These are phyloP conservation scores for Pleoardoris graminearum DNA, from an alignment of 2,329 filamentous ascomycete species.

Conservation along the genomic window DNA sequence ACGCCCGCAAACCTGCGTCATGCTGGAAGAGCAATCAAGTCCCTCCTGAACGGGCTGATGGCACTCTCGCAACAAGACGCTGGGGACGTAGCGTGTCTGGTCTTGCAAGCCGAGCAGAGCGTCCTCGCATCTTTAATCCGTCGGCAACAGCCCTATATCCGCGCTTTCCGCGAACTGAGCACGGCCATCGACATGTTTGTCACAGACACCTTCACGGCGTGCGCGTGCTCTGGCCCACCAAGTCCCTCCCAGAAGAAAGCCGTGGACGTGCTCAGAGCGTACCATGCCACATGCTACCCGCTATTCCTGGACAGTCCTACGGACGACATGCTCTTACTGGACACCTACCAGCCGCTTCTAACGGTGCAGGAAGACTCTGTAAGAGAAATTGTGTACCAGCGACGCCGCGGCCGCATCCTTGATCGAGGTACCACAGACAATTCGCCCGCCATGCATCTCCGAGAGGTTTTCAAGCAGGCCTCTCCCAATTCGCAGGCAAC, in stretches of 20 bases:
- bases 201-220: not conserved
- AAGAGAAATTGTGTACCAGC: not conserved
- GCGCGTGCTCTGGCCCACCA: not conserved
- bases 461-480: not conserved
- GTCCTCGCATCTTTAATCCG: slow-evolving; percentile 1
- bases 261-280: not conserved
- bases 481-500: not conserved
- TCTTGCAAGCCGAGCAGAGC: slow-evolving; percentile 2
- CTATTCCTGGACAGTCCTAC: slow-evolving; percentile 3
- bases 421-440: not conserved
- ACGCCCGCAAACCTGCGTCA: not conserved
- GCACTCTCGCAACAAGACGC: slow-evolving; percentile 1
- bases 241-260: not conserved
- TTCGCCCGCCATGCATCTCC: not conserved
- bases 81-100: not conserved
- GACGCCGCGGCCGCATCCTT: not conserved
- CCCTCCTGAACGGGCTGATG: slow-evolving; percentile 4
- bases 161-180: slow-evolving; percentile 1
- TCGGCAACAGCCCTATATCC: slow-evolving; percentile 4
- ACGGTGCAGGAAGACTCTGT: not conserved
- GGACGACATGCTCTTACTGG: not conserved
- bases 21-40: slow-evolving; percentile 2
- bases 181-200: slow-evolving; percentile 1
- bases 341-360: slow-evolving; percentile 1
- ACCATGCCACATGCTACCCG: slow-evolving; percentile 4